These are phyloP conservation scores for Lipomyces starkeyi DNA, from an alignment of 805 yeast species.

Conservation along the genomic window DNA sequence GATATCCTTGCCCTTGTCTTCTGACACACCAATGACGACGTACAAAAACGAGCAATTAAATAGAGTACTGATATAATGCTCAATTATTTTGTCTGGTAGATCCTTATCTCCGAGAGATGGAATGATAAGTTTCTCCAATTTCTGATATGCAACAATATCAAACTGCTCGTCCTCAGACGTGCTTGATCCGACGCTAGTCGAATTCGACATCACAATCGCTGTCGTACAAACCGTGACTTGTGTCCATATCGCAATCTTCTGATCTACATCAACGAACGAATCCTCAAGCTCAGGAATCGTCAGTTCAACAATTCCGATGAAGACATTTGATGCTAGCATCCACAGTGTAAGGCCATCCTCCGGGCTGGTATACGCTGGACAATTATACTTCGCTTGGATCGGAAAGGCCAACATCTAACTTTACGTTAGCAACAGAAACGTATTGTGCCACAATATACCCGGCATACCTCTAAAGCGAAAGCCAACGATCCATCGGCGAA, in stretches of 20 bases:
- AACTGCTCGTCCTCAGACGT: conserved; percentile 51
- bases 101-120: conserved; percentile 48
- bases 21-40: conserved; percentile 53
- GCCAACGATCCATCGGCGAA: conserved; percentile 37
- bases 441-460: not conserved
- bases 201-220: conserved; percentile 32
- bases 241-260: conserved; percentile 41
- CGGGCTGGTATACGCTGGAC: conserved; percentile 20
- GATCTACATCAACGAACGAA: not conserved
- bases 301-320: conserved; percentile 36
- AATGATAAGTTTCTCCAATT: conserved; percentile 52
- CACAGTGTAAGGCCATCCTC: conserved; percentile 29
- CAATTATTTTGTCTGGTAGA: conserved; percentile 47
- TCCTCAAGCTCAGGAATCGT: conserved; percentile 47
- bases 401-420: conserved; percentile 32
- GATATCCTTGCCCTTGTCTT: conserved; percentile 43
- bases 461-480: conserved; percentile 30
- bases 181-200: conserved; percentile 43
- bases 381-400: conserved; percentile 32
- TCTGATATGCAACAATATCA: conserved; percentile 54
- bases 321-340: conserved; percentile 35
- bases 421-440: not conserved
- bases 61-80: conserved; percentile 55
- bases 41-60: conserved; percentile 66
- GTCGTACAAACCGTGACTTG: conserved; percentile 45